A percentile compares a stretch with the other conserved stretches of the same genome.
Conservation (phyloP, 176 grass and related monocot species). For the Oryza glumipatula region DNA sequence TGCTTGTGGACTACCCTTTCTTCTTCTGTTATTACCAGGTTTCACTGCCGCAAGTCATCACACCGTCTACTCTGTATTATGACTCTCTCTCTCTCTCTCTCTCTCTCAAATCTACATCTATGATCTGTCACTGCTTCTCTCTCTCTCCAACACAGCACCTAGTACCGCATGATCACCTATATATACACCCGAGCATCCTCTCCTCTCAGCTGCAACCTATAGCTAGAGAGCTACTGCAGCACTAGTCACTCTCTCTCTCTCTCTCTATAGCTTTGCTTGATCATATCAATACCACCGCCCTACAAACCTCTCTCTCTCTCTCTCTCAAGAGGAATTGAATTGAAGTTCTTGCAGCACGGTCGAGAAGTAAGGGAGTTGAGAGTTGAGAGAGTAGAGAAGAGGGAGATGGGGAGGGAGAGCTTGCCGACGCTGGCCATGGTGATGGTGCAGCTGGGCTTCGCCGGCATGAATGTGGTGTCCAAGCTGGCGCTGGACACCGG, state of each 20-base stretch:
- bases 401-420: conserved; percentile 50
- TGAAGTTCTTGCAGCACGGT: neutral
- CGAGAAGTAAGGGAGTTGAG: neutral
- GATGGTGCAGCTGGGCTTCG: conserved; percentile 78
- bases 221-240: neutral
- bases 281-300: conserved; percentile 36
- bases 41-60: conserved; percentile 53
- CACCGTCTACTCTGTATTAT: neutral
- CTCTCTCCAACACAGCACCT: neutral
- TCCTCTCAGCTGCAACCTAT: neutral
- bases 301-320: neutral
- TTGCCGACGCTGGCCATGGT: conserved; percentile 71
- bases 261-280: conserved; percentile 12
- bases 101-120: neutral
- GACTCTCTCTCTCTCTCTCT: too few species aligned
- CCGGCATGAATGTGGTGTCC: conserved; percentile 83
- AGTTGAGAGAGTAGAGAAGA: neutral
- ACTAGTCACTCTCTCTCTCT: conserved; percentile 18
- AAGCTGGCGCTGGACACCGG: conserved; percentile 90
- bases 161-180: neutral
- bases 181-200: conserved; percentile 21
- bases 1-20: conserved; percentile 32
- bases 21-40: conserved; percentile 40
- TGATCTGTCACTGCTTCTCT: neutral
- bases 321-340: neutral